phyloP scores from a whole-genome alignment of 176 grass and related monocot genomes.

The Bonia amplexicaulis region DNA sequence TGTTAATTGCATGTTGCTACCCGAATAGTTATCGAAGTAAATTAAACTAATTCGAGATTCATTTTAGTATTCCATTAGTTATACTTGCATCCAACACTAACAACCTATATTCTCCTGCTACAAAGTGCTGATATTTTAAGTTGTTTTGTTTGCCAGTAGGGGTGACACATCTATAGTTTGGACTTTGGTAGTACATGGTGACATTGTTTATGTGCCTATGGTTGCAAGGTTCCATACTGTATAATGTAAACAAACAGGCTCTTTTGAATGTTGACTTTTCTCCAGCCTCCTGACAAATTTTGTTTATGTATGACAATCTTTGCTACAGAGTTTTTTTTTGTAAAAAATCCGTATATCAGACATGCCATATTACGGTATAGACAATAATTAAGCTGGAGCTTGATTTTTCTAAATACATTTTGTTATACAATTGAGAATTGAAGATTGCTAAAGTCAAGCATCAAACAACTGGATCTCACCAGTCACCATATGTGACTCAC shows the following conservation, averaged over 20 bases:
- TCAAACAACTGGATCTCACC: neutral
- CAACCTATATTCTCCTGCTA: neutral
- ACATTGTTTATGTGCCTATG: neutral
- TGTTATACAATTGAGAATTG: neutral
- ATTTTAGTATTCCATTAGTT: neutral
- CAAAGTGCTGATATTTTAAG: conserved; percentile 3
- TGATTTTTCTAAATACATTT: neutral
- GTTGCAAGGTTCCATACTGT: neutral
- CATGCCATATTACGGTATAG: neutral
- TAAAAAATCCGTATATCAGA: neutral
- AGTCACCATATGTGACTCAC: neutral
- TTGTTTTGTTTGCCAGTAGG: neutral
- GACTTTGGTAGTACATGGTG: neutral
- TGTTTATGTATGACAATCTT: neutral
- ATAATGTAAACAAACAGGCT: neutral
- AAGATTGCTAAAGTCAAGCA: neutral
- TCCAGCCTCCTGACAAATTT: neutral
- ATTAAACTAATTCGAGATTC: neutral
- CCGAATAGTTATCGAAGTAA: neutral
- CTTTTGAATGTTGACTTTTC: neutral
- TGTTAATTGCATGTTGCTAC: neutral
- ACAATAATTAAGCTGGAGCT: neutral
- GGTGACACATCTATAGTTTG: neutral
- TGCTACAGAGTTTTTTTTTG: neutral
- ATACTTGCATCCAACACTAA: neutral